Evolutionary conservation across 1,139 yeast genomes (phyloP).

Genomic region (Yamadazyma aaseri): DNA sequence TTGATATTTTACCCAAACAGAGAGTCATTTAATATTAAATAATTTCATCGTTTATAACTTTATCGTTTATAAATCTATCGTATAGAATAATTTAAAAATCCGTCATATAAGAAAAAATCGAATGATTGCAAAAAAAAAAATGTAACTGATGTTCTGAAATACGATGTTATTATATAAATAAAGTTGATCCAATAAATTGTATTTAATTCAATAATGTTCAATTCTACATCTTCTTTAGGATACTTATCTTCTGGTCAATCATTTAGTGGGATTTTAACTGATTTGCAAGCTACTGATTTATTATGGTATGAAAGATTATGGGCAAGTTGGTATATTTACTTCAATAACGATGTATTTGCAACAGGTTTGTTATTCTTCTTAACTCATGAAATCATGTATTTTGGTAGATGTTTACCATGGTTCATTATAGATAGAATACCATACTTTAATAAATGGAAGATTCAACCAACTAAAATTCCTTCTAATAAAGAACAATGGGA

Average conservation of each 20-base stretch:
- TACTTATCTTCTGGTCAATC: conserved; percentile 9
- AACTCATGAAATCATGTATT: conserved; percentile 43
- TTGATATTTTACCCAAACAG: conserved; percentile 80
- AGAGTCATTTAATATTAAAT: conserved; percentile 70
- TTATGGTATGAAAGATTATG: conserved; percentile 54
- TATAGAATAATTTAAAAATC: conserved; percentile 2
- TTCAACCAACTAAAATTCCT: conserved; percentile 43
- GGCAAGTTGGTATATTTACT: conserved; percentile 76
- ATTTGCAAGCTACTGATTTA: conserved; percentile 10
- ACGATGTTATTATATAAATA: conserved; percentile 4
- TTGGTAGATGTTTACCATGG: conserved; percentile 50
- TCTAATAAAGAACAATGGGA: conserved; percentile 59
- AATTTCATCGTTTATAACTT: neutral
- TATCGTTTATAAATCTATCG: conserved; percentile 3
- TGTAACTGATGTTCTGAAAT: conserved; percentile 3
- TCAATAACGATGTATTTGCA: conserved; percentile 75
- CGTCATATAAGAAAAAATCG: conserved; percentile 9
- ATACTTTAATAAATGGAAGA: conserved; percentile 41
- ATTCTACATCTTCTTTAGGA: conserved; percentile 12
- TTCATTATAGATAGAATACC: conserved; percentile 42
- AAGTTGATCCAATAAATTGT: neutral
- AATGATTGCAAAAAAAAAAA: conserved; percentile 11
- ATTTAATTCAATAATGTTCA: conserved; percentile 4
- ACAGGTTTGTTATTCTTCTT: conserved; percentile 45
- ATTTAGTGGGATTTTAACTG: conserved; percentile 8